Evolutionary conservation across 208 protist genomes (phyloP), one percentile per base, ranked within the genome.

Genomic region (Hexamita inflata): DNA sequence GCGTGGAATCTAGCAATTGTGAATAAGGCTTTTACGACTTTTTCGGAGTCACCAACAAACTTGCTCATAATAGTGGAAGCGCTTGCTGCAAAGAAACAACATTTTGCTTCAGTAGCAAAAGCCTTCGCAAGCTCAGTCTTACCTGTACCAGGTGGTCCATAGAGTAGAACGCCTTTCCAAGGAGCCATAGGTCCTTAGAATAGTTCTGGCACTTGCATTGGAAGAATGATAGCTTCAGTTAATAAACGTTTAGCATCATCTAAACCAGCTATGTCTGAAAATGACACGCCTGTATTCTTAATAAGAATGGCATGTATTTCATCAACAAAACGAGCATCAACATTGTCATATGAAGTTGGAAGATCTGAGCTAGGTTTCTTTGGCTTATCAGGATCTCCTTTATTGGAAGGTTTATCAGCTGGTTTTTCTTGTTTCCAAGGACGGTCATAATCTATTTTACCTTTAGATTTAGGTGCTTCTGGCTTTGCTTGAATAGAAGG

Each of bases 101-200:
- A 57, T 11, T 58, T 42, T 0, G 38, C 80, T 39, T 81, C 57
- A 11, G 40, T 76, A 28, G 77, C 77, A 49, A 81, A 40, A 13
- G 80, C 80, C 53, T 81, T 83, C 2, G 74, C 80, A 13, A 83
- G 42, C 59, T 79, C 35, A 28, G 80, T 83, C n/a, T 82, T 82
- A 42, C 79, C 80, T 45, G 80, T 83, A 28, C 80, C 80, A 39
- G 77, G 76, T 34, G 80, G 80, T n/a, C 80, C 80, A 74, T 73
- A 83, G 0, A 83, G 29, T 13, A 83, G 64, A 0, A 84, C 61
- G 60, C 90, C 93, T 82, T 98, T 98, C 61, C 73, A 76, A 24
- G 73, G 73, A 29, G 7, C 4, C 7, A 4, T 2, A 1, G 13
- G 7, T 30, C 59, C 38, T 9, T 7, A 28, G 30, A 80, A 80